Evolutionary conservation across 176 grass and related monocot genomes (phyloP).

Genomic region (Oryza brachyantha): DNA sequence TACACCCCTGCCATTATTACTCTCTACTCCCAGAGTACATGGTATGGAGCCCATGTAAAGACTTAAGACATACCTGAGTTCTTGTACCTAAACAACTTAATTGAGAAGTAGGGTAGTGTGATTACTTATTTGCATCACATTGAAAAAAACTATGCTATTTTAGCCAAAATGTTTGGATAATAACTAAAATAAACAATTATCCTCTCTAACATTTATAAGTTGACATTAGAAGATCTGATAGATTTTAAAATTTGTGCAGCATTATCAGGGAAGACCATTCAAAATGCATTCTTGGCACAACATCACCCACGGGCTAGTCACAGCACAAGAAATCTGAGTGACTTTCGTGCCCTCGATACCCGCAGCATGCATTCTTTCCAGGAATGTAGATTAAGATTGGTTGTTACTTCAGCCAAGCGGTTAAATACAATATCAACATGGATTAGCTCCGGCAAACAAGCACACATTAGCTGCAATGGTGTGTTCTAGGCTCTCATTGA

Average conservation of each 20-base stretch:
- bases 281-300: constrained; percentile 72
- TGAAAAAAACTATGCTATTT: constrained; percentile 12
- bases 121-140: background rate
- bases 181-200: constrained; percentile 24
- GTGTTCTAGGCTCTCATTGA: constrained; percentile 72
- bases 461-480: constrained; percentile 74
- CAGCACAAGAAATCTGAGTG: constrained; percentile 57
- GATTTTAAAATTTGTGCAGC: constrained; percentile 86
- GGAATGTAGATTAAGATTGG: constrained; percentile 60
- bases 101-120: background rate
- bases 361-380: constrained; percentile 40
- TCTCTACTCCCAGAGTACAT: background rate
- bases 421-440: constrained; percentile 52
- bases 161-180: background rate
- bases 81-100: background rate
- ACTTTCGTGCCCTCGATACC: constrained; percentile 56
- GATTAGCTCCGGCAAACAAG: constrained; percentile 52
- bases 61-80: background rate
- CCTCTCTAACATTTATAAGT: constrained; percentile 14
- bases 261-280: constrained; percentile 79
- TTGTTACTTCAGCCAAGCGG: constrained; percentile 67
- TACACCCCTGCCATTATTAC: background rate
- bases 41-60: background rate
- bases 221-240: constrained; percentile 54
- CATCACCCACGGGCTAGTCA: constrained; percentile 57